Conservation (phyloP, 108 stramenopile genomes). For the Nitzschia sp. region DNA sequence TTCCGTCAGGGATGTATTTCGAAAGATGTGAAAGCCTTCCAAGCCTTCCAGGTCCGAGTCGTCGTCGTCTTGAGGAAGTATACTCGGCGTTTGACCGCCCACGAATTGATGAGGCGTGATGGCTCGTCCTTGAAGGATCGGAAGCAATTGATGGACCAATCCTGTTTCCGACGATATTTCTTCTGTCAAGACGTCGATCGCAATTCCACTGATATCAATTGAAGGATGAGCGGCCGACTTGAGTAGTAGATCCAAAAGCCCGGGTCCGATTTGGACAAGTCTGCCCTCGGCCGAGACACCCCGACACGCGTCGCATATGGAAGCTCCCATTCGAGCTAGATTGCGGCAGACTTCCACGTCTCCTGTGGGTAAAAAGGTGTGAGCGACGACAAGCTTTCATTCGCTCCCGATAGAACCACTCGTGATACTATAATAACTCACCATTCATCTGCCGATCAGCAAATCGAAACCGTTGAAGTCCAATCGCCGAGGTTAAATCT, state of each 20-base stretch:
- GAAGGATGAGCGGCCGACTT: constrained; percentile 72
- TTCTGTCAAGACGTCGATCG: constrained; percentile 49
- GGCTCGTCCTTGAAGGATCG: constrained; percentile 70
- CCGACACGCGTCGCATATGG: constrained; percentile 19
- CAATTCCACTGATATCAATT: constrained; percentile 59
- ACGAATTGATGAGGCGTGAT: constrained; percentile 63
- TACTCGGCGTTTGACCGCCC: background rate
- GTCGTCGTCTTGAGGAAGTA: background rate
- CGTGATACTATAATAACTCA: constrained; percentile 22
- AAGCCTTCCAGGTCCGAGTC: constrained; percentile 29
- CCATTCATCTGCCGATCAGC: constrained; percentile 53
- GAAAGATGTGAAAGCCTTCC: constrained; percentile 61
- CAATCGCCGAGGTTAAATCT: constrained; percentile 67
- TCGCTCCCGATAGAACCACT: no score
- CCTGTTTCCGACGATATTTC: constrained; percentile 39
- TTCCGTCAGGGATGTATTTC: constrained; percentile 53
- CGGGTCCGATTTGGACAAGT: constrained; percentile 18
- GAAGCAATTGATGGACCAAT: constrained; percentile 56
- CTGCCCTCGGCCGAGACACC: background rate
- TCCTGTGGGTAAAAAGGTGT: constrained; percentile 3
- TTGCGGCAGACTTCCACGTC: constrained; percentile 37
- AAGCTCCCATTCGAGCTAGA: constrained; percentile 27
- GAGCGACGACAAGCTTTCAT: no score
- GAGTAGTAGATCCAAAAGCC: constrained; percentile 61
- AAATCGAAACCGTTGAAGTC: constrained; percentile 75